Evolutionary conservation across 2,329 filamentous ascomycete genomes (phyloP), one percentile per base, ranked within the genome.

Genomic region (Scolecobasidium constrictum): DNA sequence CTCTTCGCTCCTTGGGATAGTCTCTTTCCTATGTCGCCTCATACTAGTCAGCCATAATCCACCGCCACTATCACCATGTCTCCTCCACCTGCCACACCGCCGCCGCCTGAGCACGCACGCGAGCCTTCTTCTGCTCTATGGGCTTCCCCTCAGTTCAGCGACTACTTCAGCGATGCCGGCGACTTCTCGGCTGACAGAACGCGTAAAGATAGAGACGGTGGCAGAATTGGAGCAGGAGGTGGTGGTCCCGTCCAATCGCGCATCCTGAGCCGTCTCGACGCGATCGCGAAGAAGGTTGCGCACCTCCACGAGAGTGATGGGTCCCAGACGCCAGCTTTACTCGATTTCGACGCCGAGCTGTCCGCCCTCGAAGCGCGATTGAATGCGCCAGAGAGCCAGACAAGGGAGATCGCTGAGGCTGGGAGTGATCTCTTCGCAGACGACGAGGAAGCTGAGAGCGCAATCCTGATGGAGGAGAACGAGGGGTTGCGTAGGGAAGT

Each of bases 261-360:
- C 15, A 46, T 65, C 31, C 50, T 65, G n/a, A 51, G 58, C 42
- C 57, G 60, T 13, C 51, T 65, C 38, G 54, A 55, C 45, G 55
- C 53, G 35, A 52, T 65, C 37, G 60, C 59, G 44, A 53, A 55
- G 39, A 53, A 56, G 26, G 49, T 65, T 18, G 26, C 26, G 9
- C n/a, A n/a, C n/a, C 52, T 60, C 47, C 56, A 56, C 43, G 49
- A 51, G 16, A 50, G 53, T 3, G 41, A 41, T 2, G 43, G 36
- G 9, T 40, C 37, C 4, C 35, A 49, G 12, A 39, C 35, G 2
- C 19, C 44, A 9, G 38, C 37, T 3, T 40, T 43, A 3, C 43
- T 55, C 17, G 37, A 38, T 31, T 31, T 31, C n/a, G 26, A 31
- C 26, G 45, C 48, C 13, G 55, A 56, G 34, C 37, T 64, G 26